Base-by-base conservation (phyloP, 208 protist species). In the Herpetomonas tarakana region DNA sequence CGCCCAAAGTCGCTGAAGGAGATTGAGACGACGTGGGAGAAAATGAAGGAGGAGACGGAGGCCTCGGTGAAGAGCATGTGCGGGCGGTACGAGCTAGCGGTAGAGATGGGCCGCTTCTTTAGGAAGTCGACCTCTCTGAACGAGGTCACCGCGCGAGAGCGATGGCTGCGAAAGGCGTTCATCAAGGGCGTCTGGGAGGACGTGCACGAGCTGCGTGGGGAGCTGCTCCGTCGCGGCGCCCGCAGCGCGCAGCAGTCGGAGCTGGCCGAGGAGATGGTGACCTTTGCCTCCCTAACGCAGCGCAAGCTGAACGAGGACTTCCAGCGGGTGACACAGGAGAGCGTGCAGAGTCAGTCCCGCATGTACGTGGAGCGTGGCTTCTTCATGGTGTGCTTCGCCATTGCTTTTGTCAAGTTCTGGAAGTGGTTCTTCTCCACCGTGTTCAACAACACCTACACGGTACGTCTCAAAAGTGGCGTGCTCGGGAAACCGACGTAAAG, bases 261-360 rank as follows among this genome's bases (percentile, higher is more conserved):
- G 74, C 62, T 96, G 55, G 90, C 90, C 4, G 86, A 96, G 72
- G 74, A 84, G 54, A 96, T 96, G 90, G 86, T 96, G 19, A 72
- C 74, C 47, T 93, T 92, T 62, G 90, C 90, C 29, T 91, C 85
- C 2, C 55, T 76, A 19, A 84, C 73, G 16, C 90, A 93, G 70
- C 69, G 86, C 19, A 93, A 93, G 66, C 64, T 96, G 35, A 92
- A 86, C 46, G 90, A 93, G 3, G 83, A 96, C 68, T 96, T 96
- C 60, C 85, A 91, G 66, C 81, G 80, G 4, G 74, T 90, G 12
- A 92, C 86, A 2, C 90, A 96, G 67, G 28, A 88, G 49, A 88
- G 82, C 59, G 71, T 96, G 16, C 82, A 93, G 62, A 64, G 68
- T 53, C 90, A 93, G 66, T 81, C 82, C 7, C 76, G 81, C 46